Percentiles rank a stretch among this genome's conserved stretches.
Evolutionary conservation across 495 filamentous ascomycete genomes (phyloP).

Genomic region (Thermothielavioides terrestris): DNA sequence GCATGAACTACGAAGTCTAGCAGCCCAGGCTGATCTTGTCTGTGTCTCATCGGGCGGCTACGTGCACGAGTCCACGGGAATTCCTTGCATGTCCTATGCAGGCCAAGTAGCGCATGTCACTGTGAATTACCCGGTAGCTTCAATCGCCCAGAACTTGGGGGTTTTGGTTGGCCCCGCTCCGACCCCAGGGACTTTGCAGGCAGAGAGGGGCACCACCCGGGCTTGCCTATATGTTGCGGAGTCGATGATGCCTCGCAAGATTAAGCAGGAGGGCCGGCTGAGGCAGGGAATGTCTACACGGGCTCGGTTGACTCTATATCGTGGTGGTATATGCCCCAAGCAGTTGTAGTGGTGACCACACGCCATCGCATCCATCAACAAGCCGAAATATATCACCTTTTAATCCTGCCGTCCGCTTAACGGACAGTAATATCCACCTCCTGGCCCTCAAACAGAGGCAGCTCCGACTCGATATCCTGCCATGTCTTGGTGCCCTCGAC

Average conservation of each 20-base stretch:
- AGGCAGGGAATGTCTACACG: background rate
- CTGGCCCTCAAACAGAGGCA: constrained; percentile 54
- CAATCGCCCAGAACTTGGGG: no score
- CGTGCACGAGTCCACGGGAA: background rate
- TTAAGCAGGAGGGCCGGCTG: background rate
- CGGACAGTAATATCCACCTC: constrained; percentile 33
- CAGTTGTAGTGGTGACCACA: background rate
- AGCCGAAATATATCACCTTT: background rate
- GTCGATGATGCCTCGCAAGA: background rate
- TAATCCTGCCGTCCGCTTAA: background rate
- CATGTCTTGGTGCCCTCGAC: constrained; percentile 52
- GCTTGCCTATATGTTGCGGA: no score
- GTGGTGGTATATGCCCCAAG: background rate
- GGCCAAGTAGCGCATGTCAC: background rate
- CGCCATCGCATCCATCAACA: background rate
- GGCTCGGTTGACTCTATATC: background rate
- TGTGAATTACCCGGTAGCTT: no score
- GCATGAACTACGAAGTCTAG: background rate
- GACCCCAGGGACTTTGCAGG: no score
- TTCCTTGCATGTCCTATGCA: background rate
- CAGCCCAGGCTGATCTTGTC: background rate
- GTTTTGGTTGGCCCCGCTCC: no score
- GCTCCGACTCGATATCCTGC: constrained; percentile 48
- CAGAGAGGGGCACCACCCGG: no score
- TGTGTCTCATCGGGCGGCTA: background rate